Evolutionary conservation across 805 yeast species (phyloP), one percentile per base, ranked within the genome.

Genomic region (Pichia insulana): DNA sequence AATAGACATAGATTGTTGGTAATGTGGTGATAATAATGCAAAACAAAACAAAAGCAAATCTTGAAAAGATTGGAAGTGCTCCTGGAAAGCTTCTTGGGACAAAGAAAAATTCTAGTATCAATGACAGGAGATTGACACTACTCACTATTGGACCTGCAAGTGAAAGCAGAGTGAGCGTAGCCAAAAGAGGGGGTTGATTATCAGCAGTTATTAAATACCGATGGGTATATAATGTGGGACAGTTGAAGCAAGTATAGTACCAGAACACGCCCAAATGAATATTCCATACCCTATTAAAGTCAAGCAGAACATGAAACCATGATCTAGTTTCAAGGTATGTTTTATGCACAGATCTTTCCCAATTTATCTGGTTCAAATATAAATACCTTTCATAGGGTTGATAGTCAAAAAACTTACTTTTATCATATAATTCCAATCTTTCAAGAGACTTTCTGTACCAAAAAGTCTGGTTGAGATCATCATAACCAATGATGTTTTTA

Each of bases 401-500:
- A 55, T 89, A 68, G 55, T 92, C 97, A 41, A 89, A 85, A 54
- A 92, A 71, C 62, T 22, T 22, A 22, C 96, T 80, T 16, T 95
- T 73, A 61, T 92, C 97, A 61, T 83, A 90, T 56, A 90, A 76
- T 39, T 82, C 76, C 55, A 92, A 88, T 67, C 90, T 82, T 46
- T 94, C 81, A 51, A 92, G 84, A 74, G 98, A 98, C 68, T 94
- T 97, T 37, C 97, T 97, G 68, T 94, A 92, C 99, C 99, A 92
- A 69, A 94, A 92, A 55, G 94, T 74, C 72, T 92, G 99, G 67
- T 92, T 92, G 47, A 92, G 94, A 71, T 92, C 99, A 70, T 92
- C 99, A 64, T 92, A 92, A 64, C 98, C 94, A 56, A 84, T 75
- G 49, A 84, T 69, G 50, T 78, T 69, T 67, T 80, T 81, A 65